Conservation (phyloP, 129 eudicot genomes). For the Solidago caesia region DNA sequence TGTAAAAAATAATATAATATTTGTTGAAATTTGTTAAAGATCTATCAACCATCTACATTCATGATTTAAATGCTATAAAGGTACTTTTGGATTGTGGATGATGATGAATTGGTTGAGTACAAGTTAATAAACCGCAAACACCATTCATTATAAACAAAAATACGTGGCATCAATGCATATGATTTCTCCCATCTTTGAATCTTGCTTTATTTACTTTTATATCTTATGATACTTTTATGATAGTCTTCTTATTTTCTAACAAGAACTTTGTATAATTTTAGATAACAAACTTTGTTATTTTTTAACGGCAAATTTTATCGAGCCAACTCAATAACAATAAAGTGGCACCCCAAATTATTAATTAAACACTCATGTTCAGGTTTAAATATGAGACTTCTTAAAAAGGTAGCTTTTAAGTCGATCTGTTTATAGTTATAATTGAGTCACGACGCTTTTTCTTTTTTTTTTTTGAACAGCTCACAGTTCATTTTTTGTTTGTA, state of each 20-base stretch:
- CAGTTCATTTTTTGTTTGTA: neutral
- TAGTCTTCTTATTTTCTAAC: neutral
- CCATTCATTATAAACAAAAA: slow-evolving; percentile 19
- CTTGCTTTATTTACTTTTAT: neutral
- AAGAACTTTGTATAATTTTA: too few species aligned
- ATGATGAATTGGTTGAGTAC: slow-evolving; percentile 31
- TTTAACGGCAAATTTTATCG: too few species aligned
- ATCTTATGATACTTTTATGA: neutral
- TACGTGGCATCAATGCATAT: slow-evolving; percentile 25
- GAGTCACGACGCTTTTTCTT: neutral
- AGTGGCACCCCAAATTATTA: too few species aligned
- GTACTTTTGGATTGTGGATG: slow-evolving; percentile 20
- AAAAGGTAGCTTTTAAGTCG: too few species aligned
- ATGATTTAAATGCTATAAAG: neutral
- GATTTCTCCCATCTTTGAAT: slow-evolving; percentile 13
- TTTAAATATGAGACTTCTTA: too few species aligned
- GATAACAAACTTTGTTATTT: too few species aligned
- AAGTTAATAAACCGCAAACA: slow-evolving; percentile 26
- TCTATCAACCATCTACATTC: neutral
- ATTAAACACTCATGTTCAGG: too few species aligned
- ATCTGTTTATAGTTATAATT: too few species aligned
- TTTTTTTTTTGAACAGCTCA: neutral
- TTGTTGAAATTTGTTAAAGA: neutral
- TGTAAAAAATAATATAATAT: neutral
- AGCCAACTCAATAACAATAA: too few species aligned